These are phyloP conservation scores for Tephrocybe sp. DNA, from an alignment of 768 basidiomycete genomes.

Conservation along the genomic window DNA sequence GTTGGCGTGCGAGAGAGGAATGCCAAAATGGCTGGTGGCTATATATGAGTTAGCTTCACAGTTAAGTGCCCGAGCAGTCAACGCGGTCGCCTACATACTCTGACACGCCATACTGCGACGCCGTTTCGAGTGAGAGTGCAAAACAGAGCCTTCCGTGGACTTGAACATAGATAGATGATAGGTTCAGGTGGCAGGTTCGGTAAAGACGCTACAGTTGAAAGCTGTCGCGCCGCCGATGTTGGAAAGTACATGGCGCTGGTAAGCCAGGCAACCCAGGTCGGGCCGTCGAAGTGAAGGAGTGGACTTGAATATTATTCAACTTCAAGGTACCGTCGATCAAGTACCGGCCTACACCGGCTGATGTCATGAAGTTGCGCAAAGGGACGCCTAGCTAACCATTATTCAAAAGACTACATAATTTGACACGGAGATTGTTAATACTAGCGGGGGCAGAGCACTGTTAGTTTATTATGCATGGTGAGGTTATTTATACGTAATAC, in stretches of 20 bases:
- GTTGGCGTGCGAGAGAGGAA: conserved; percentile 73
- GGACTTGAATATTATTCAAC: too few species aligned
- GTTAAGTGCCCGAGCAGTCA: background rate
- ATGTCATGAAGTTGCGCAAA: too few species aligned
- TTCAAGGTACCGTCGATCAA: too few species aligned
- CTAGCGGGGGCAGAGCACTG: background rate
- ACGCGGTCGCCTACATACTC: conserved; percentile 48
- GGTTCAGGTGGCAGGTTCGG: conserved; percentile 60
- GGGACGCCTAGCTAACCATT: too few species aligned
- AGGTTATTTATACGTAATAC: conserved; percentile 9
- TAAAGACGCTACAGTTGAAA: conserved; percentile 69
- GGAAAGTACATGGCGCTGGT: conserved; percentile 74
- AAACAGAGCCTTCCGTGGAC: conserved; percentile 77
- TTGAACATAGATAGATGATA: conserved; percentile 59
- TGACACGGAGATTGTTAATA: conserved; percentile 6
- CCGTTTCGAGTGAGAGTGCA: conserved; percentile 70
- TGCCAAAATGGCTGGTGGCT: conserved; percentile 76
- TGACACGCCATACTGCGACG: conserved; percentile 80
- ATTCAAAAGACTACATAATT: too few species aligned
- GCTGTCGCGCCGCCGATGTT: conserved; percentile 72
- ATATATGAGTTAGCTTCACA: conserved; percentile 4
- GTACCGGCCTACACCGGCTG: conserved; percentile 6
- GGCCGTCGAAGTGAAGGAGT: too few species aligned
- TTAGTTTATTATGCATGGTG: conserved; percentile 10
- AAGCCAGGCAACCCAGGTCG: too few species aligned